Evolutionary conservation across 2,329 filamentous ascomycete species (phyloP), one percentile per base, ranked within the genome.

Genomic region (Fusarium floridanum): DNA sequence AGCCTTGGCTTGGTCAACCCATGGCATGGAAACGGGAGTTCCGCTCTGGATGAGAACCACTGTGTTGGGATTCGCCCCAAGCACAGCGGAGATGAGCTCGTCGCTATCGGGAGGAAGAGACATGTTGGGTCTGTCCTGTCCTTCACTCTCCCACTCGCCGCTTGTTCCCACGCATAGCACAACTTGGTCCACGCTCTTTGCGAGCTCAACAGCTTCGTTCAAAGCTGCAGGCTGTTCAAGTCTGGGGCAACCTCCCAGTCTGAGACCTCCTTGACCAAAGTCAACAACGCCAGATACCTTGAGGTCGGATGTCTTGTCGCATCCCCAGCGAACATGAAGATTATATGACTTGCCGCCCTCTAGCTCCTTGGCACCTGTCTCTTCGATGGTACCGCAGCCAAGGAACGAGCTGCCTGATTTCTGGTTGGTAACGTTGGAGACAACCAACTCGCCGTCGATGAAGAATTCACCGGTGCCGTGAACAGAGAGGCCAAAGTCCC

Each of bases 331-430:
- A 2, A 76, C 68, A 6, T 66, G 59, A 11, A 76, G 36, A 2
- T 67, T 65, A 45, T 76, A 74, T 9, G 48, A 14, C 36, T 66
- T 64, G 12, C 69, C 71, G 12, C 66, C 69, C 50, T 74, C 69
- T 3, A 76, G n/a, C 2, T 24, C 43, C 56, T 61, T 68, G 24
- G 7, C 53, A 4, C 78, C 79, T 10, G 67, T 77, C 70, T 82
- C 79, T 57, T 83, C 82, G 11, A 79, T 76, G 2, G 81, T 82
- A 1, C 81, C 82, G 17, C 75, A 80, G 2, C 80, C 79, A 39
- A 84, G 79, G 65, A 85, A 84, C 24, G 79, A 77, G n/a, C 78
- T 81, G 24, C 80, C 83, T 17, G 75, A 72, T 5, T 70, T 70
- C 65, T 83, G 81, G 39, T 76, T 72, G 11, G 73, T 73, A 0